Conservation (phyloP, 176 grass and related monocot genomes). For the Zoysia japonica region DNA sequence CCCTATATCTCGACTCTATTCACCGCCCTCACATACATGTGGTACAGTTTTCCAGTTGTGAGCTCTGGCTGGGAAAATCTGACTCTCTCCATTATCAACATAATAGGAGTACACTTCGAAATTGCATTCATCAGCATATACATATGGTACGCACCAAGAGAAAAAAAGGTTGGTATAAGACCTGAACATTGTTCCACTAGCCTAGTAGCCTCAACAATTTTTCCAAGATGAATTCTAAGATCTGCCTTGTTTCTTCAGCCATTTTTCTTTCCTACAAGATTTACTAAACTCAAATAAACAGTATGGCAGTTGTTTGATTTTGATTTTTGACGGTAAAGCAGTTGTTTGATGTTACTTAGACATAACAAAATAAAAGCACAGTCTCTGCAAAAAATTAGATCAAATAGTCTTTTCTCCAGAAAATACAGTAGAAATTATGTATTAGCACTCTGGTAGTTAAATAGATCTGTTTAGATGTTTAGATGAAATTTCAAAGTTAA, state of each 20-base stretch:
- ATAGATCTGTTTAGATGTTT: neutral
- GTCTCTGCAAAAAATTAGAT: neutral
- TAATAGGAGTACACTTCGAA: slow-evolving; percentile 54
- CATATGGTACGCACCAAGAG: slow-evolving; percentile 60
- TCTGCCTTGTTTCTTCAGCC: neutral
- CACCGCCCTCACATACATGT: slow-evolving; percentile 59
- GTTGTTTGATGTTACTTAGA: neutral
- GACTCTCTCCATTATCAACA: slow-evolving; percentile 48
- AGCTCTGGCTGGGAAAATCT: slow-evolving; percentile 73
- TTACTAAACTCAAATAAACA: neutral
- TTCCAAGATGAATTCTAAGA: neutral
- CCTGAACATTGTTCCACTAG: neutral
- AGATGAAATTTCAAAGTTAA: neutral
- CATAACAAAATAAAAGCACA: neutral
- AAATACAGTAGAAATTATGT: neutral
- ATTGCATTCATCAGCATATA: slow-evolving; percentile 66
- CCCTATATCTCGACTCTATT: slow-evolving; percentile 61
- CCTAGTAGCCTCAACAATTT: neutral
- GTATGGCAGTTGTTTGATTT: neutral
- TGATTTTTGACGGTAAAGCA: neutral
- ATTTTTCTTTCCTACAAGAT: neutral
- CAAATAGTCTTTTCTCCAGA: neutral
- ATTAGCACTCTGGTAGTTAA: neutral
- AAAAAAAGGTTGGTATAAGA: slow-evolving; percentile 52
- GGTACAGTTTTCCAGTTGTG: slow-evolving; percentile 73